Percentiles rank a stretch among this genome's conserved stretches.
phyloP scores from a whole-genome alignment of 441 rosid genomes.

The Pelargonium australe region DNA sequence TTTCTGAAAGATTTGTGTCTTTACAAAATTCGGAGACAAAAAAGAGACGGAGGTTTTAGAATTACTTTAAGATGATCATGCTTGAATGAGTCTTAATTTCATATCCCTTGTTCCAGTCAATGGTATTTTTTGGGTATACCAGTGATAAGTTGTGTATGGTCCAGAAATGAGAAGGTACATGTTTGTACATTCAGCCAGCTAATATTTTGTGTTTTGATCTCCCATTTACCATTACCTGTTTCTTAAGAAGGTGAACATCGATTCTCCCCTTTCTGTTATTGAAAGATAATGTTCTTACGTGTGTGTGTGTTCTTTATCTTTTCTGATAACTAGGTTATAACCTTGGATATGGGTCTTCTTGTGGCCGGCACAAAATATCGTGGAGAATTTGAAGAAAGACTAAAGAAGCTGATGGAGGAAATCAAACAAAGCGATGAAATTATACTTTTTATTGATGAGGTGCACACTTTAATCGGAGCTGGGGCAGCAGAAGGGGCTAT shows the following conservation, averaged over 20 bases:
- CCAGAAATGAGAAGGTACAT: no score
- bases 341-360: slow-evolving; percentile 94
- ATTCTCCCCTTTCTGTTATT: no score
- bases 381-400: slow-evolving; percentile 95
- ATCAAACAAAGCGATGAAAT: slow-evolving; percentile 73
- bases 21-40: neutral
- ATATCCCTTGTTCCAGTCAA: no score
- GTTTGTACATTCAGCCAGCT: no score
- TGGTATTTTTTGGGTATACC: no score
- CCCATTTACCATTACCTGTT: neutral
- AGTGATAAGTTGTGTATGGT: no score
- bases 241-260: no score
- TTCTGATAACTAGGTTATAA: slow-evolving; percentile 47
- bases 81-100: neutral
- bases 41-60: neutral
- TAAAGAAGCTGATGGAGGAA: slow-evolving; percentile 87
- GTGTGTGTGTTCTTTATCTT: slow-evolving; percentile 12
- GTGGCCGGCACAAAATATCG: slow-evolving; percentile 97
- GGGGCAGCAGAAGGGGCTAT: slow-evolving; percentile 91
- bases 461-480: slow-evolving; percentile 93
- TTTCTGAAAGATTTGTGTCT: no score
- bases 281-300: slow-evolving; percentile 9
- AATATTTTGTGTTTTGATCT: no score
- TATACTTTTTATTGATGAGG: slow-evolving; percentile 90
- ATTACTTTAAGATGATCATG: neutral